These are phyloP conservation scores for Scheffersomyces stipitis DNA, from an alignment of 805 yeast genomes.

Conservation along the genomic window DNA sequence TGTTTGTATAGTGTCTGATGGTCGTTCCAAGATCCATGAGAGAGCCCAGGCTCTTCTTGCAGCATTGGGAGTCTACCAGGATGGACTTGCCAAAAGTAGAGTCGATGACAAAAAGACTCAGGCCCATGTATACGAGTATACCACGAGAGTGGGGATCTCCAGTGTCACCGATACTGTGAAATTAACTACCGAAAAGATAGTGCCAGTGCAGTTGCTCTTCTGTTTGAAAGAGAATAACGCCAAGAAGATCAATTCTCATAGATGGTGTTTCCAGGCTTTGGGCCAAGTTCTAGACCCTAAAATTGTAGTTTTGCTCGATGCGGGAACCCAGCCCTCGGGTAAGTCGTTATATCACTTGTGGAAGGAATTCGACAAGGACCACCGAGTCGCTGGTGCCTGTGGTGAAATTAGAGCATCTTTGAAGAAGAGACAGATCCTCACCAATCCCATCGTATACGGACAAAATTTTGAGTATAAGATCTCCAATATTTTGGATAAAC, in stretches of 20 bases:
- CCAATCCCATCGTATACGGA: conserved; percentile 63
- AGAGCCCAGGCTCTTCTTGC: conserved; percentile 63
- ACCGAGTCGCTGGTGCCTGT: conserved; percentile 67
- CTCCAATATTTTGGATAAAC: conserved; percentile 66
- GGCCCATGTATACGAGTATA: conserved; percentile 66
- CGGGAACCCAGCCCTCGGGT: conserved; percentile 63
- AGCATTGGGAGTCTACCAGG: conserved; percentile 65
- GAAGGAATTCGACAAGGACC: conserved; percentile 61
- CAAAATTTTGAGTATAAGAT: conserved; percentile 69
- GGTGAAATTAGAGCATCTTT: conserved; percentile 68
- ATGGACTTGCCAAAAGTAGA: conserved; percentile 59
- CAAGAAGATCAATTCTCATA: conserved; percentile 64
- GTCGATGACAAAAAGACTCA: conserved; percentile 61
- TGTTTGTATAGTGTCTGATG: conserved; percentile 64
- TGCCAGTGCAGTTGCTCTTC: conserved; percentile 62
- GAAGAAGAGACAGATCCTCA: conserved; percentile 44
- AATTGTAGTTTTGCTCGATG: conserved; percentile 57
- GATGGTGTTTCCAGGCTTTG: conserved; percentile 70
- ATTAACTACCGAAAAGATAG: conserved; percentile 51
- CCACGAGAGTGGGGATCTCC: conserved; percentile 55
- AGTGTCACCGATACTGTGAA: conserved; percentile 53
- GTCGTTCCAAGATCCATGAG: conserved; percentile 64
- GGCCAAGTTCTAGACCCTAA: conserved; percentile 58
- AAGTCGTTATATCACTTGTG: conserved; percentile 58
- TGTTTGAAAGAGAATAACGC: conserved; percentile 63